phyloP scores from a whole-genome alignment of 164 flowering plant genomes.

The Akebia trifoliata region DNA sequence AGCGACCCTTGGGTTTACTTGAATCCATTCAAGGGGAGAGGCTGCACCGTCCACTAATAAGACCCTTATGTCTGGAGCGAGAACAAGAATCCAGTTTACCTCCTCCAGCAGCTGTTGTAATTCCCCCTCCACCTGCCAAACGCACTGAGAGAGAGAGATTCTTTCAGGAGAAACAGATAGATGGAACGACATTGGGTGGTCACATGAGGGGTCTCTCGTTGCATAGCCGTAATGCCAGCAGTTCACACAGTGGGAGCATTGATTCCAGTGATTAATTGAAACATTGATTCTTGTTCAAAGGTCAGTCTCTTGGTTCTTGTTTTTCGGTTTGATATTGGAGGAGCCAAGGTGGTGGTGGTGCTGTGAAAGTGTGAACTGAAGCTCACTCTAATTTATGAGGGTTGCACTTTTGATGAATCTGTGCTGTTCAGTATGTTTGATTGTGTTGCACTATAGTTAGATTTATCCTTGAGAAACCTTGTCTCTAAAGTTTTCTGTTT shows the following conservation, averaged over 20 bases:
- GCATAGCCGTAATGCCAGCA: slow-evolving; percentile 67
- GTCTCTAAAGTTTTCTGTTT: too few relatives aligned
- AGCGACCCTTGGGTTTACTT: slow-evolving; percentile 37
- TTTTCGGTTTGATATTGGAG: too few relatives aligned
- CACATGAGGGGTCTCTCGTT: slow-evolving; percentile 61
- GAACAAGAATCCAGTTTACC: slow-evolving; percentile 12
- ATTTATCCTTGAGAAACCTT: too few relatives aligned
- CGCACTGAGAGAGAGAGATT: slow-evolving; percentile 76
- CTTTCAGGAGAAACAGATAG: slow-evolving; percentile 68
- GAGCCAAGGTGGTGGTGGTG: too few relatives aligned
- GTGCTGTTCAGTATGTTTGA: too few relatives aligned
- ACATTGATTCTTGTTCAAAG: too few relatives aligned
- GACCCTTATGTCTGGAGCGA: slow-evolving; percentile 48
- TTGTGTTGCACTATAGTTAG: too few relatives aligned
- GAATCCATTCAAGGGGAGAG: slow-evolving; percentile 45
- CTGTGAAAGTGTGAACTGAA: too few relatives aligned
- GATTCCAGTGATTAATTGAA: slow-evolving; percentile 54
- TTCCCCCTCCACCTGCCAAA: slow-evolving; percentile 96
- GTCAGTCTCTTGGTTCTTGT: too few relatives aligned
- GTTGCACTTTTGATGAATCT: too few relatives aligned
- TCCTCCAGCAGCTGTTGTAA: slow-evolving; percentile 38
- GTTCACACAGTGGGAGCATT: slow-evolving; percentile 65
- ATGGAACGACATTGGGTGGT: slow-evolving; percentile 42
- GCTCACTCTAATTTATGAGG: too few relatives aligned
- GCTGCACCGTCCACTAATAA: slow-evolving; percentile 67